Conservation (phyloP, 2,329 filamentous ascomycete species). For the Epichloe elymi region DNA sequence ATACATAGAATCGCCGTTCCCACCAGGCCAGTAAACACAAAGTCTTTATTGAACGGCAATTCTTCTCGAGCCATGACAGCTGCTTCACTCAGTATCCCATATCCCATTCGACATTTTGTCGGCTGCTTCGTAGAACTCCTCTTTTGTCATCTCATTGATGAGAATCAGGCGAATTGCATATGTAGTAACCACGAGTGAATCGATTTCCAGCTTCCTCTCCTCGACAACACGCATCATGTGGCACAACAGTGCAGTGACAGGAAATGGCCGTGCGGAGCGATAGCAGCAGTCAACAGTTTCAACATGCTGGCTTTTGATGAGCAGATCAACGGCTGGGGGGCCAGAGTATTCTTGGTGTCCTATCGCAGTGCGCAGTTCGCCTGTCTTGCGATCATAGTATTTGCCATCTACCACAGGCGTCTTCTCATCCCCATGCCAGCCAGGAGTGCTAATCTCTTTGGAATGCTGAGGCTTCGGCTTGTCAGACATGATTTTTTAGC, state of each 20-base stretch:
- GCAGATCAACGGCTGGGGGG: constrained; percentile 7
- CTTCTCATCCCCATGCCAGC: constrained; percentile 6
- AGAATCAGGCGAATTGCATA: constrained; percentile 7
- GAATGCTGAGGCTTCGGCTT: constrained; percentile 1
- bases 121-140: neutral
- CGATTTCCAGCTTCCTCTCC: constrained; percentile 4
- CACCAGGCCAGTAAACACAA: no score
- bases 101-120: constrained; percentile 1
- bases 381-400: constrained; percentile 7
- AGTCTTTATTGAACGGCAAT: no score
- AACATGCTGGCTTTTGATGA: constrained; percentile 4
- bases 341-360: constrained; percentile 1
- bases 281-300: neutral
- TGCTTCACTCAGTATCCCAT: neutral
- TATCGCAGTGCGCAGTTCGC: constrained; percentile 4
- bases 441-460: constrained; percentile 1
- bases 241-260: constrained; percentile 3
- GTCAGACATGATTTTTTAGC: neutral
- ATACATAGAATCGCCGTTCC: no score
- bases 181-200: constrained; percentile 7
- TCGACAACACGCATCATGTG: constrained; percentile 8
- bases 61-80: no score
- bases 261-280: constrained; percentile 6
- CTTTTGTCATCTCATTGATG: neutral
- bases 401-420: constrained; percentile 8